Evolutionary conservation across 73 alveolate genomes (phyloP), one percentile per base, ranked within the genome.

Genomic region (Paramecium pentaurelia): DNA sequence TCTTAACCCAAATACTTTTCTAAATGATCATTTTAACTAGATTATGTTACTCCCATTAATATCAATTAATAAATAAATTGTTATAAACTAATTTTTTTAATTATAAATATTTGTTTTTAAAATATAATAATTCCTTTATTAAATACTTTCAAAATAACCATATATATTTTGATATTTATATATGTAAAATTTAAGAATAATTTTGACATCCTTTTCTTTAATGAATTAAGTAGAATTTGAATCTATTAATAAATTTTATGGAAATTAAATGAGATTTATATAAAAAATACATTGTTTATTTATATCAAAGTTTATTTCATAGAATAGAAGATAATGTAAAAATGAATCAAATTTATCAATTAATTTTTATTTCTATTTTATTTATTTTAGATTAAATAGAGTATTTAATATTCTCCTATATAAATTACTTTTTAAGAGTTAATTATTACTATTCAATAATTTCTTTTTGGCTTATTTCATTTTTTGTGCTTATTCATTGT

Each of bases 1-100:
- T 89, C 88, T 22, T 71, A 34, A 1, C 94, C 94, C 45, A 89
- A 71, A 34, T 28, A 71, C 75, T 49, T 80, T 44, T 80, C 91
- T 44, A 80, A 47, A 36, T 80, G 73, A 11, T 45, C 58, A 47
- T 80, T 80, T 49, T 80, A 25, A 45, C 51, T 45, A 22, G 91
- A 80, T 80, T 22, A 45, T 20, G 75, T 40, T 22, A 42, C 58
- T 44, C 91, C 91, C 91, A 80, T 80, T 44, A 36, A 12, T 73
- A 25, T 64, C 3, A 64, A 32, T 32, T 64, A 32, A 64, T 64
- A 64, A 11, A 64, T 54, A 54, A 16, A 54, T 54, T 54, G 9
- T 18, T 18, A 54, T 54, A 54, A 54, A 16, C 70, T 32, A 30
- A 64, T 28, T 28, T 28, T 16, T 51, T 64, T 28, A 6, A 64